Base-by-base conservation (phyloP, 2,329 filamentous ascomycete species). In the Shiraia sp. region DNA sequence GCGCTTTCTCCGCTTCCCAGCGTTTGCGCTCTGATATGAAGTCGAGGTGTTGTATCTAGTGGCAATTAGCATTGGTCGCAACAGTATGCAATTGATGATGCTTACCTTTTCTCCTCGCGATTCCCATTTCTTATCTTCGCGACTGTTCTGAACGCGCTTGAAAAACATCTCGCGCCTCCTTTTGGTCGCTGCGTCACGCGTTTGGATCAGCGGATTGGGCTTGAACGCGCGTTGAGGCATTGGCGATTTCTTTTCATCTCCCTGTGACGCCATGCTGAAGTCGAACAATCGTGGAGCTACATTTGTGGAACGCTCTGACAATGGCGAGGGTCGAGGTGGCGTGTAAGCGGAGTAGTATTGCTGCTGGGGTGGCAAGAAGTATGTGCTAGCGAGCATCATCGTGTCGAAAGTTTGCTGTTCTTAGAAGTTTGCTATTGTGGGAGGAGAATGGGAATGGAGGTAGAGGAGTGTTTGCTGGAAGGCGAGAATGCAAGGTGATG, bases 141-240 rank as follows among this genome's bases (percentile, higher is more conserved):
- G 59, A 2, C 60, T 60, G 29, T 70, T 69, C 36, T 71, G 61
- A 9, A 78, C 72, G 38, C 72, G 86, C 60, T 83, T 81, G 45
- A 92, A 71, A 56, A 92, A 92, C 41, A 86, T 72, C 23, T 80
- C 79, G 32, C 87, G 75, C 42, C 88, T 74, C 39, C 79, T 75
- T 61, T 88, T 83, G 40, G 83, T 80, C 1, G 76, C 75, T 13
- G 80, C 81, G 61, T 90, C 72, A 36, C 81, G 76, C 46, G 72
- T 79, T 51, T 79, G 78, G 13, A 83, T 69, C 6, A 86, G 57
- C 0, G 85, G 86, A 47, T 86, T 88, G 25, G 78, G 75, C 46
- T 85, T 85, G 39, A 76, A 70, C 10, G 75, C 72, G 32, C 65
- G 65, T 34, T 67, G 59, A 1, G 53, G 36, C 12, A 49, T 46